These are phyloP conservation scores for Candida ipomoeae DNA, from an alignment of 805 yeast genomes.

Conservation along the genomic window DNA sequence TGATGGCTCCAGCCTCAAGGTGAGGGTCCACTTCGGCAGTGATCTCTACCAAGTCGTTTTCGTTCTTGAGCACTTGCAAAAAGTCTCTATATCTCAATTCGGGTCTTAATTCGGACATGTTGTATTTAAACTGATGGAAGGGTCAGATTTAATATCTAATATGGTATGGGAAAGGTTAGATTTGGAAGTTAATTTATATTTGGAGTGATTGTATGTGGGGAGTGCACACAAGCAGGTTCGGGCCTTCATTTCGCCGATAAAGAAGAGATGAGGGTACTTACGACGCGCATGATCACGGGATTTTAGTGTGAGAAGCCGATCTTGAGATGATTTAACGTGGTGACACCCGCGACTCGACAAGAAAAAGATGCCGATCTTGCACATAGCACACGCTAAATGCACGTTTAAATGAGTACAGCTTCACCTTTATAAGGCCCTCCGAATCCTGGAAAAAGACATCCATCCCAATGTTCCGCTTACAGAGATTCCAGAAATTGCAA, in stretches of 20 bases:
- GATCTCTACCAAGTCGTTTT: constrained; percentile 22
- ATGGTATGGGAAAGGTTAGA: too few relatives aligned
- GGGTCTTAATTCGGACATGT: constrained; percentile 11
- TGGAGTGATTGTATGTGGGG: too few relatives aligned
- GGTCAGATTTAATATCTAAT: background rate
- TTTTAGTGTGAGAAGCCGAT: background rate
- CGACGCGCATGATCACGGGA: too few relatives aligned
- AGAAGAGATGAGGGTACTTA: too few relatives aligned
- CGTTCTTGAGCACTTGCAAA: constrained; percentile 18
- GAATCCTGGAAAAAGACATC: too few relatives aligned
- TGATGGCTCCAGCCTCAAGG: constrained; percentile 25
- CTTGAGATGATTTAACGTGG: background rate
- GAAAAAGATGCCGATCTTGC: background rate
- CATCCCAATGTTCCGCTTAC: background rate
- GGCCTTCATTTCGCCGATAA: too few relatives aligned
- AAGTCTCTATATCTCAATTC: constrained; percentile 23
- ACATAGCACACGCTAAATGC: background rate
- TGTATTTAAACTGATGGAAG: background rate
- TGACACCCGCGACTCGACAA: background rate
- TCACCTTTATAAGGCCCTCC: background rate
- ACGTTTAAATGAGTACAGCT: background rate
- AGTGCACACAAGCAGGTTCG: too few relatives aligned
- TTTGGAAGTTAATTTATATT: too few relatives aligned
- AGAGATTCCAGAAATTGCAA: too few relatives aligned
- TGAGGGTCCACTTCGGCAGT: constrained; percentile 21